These are phyloP conservation scores for Populus hybrid DNA, from an alignment of 441 rosid species.

Conservation along the genomic window DNA sequence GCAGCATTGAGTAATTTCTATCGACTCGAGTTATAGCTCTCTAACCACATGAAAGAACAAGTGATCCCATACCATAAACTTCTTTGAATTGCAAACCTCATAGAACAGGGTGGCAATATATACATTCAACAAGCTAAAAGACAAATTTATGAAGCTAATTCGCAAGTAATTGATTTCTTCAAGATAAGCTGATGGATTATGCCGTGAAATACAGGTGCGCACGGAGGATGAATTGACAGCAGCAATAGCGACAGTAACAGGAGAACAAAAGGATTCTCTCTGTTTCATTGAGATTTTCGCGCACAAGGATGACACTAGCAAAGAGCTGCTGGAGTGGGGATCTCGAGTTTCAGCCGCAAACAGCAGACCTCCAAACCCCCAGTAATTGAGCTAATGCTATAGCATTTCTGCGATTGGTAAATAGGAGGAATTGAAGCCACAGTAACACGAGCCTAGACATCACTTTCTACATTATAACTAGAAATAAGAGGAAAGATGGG, in stretches of 20 bases:
- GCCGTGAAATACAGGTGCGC: slow-evolving; percentile 35
- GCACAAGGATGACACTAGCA: slow-evolving; percentile 68
- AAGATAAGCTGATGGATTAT: slow-evolving; percentile 7
- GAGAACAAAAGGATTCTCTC: slow-evolving; percentile 37
- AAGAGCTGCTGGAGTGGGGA: slow-evolving; percentile 70
- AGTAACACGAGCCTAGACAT: neutral
- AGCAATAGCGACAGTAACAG: slow-evolving; percentile 42
- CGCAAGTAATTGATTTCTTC: neutral
- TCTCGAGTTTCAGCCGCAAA: slow-evolving; percentile 58
- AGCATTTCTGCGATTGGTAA: neutral
- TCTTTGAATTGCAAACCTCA: neutral
- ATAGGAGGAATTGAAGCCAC: neutral
- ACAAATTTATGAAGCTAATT: neutral
- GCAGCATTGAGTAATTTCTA: neutral
- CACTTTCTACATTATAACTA: neutral
- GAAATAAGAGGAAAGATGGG: slow-evolving; percentile 13
- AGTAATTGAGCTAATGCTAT: slow-evolving; percentile 17
- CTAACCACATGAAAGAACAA: neutral
- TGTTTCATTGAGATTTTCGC: slow-evolving; percentile 55
- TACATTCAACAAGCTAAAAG: neutral
- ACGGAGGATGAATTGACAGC: slow-evolving; percentile 42
- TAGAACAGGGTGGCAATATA: neutral
- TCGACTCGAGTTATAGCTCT: neutral
- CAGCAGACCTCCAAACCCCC: slow-evolving; percentile 62
- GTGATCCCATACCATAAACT: neutral